Percentiles rank a stretch among this genome's conserved stretches.
phyloP scores from a whole-genome alignment of 2,329 filamentous ascomycete genomes.

The Neoscytalidium dimidiatum region DNA sequence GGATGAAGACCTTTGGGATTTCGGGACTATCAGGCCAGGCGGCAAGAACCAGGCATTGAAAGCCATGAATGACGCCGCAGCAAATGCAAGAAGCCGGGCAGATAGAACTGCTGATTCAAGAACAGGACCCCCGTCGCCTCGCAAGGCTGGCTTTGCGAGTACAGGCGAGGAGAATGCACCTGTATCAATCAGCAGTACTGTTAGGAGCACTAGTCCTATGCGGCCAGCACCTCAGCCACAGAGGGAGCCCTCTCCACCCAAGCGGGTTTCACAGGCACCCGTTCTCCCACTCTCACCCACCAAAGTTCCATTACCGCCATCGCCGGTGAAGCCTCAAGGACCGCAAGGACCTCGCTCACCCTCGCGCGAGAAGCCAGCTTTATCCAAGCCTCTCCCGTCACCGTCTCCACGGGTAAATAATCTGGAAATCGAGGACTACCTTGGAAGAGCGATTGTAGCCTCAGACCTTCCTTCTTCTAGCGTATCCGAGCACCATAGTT shows the following conservation, averaged over 20 bases:
- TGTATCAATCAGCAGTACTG: slow-evolving; percentile 30
- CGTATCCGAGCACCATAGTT: background rate
- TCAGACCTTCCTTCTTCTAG: background rate
- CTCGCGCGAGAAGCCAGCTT: slow-evolving; percentile 21
- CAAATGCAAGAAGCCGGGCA: slow-evolving; percentile 64
- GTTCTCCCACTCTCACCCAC: slow-evolving; percentile 43
- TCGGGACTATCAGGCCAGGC: slow-evolving; percentile 89
- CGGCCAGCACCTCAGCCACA: slow-evolving; percentile 25
- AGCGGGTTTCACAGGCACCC: slow-evolving; percentile 28
- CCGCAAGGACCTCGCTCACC: slow-evolving; percentile 35
- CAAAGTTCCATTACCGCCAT: slow-evolving; percentile 47
- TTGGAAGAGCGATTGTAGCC: slow-evolving; percentile 1
- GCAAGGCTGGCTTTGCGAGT: slow-evolving; percentile 34
- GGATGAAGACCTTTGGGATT: slow-evolving; percentile 95
- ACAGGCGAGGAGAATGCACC: slow-evolving; percentile 37
- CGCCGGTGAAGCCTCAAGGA: slow-evolving; percentile 45
- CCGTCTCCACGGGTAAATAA: background rate
- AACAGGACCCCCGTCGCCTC: slow-evolving; percentile 19
- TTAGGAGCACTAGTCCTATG: slow-evolving; percentile 26
- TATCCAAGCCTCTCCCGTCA: slow-evolving; percentile 7
- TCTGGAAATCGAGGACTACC: slow-evolving; percentile 12
- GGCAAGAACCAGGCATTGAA: slow-evolving; percentile 61
- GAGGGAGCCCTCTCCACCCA: slow-evolving; percentile 45
- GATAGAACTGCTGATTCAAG: slow-evolving; percentile 27
- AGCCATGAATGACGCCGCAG: slow-evolving; percentile 77